Base-by-base conservation (phyloP, 768 basidiomycete genomes). In the Lactifluus pinguis region DNA sequence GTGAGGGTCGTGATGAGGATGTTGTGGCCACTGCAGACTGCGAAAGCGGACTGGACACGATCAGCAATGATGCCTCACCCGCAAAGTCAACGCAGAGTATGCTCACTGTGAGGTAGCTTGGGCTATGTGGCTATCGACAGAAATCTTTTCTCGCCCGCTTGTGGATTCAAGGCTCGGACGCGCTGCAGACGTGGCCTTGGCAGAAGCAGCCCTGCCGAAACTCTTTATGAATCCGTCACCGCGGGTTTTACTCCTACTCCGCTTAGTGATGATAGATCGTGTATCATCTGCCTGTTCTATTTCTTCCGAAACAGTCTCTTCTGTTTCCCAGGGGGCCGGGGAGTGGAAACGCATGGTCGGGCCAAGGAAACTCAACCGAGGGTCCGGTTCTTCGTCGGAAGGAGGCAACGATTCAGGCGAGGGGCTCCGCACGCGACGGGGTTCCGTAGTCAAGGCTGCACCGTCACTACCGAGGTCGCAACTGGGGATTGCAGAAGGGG, bases 331-430 rank as follows among this genome's bases (percentile, higher is more conserved):
- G 44, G 89, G 89, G 17, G 89, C 86, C 29, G 80, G 85, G 63
- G 86, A 87, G 71, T 89, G 87, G 69, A 89, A 83, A 53, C 84
- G 83, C 80, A 91, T 87, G 72, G 83, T 89, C 34, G 89, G 89
- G n/a, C 90, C 90, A 38, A 86, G 81, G 51, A 85, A 74, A 67
- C 86, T 89, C 72, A 90, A 81, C 55, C 84, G 78, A 60, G 77
- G 71, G 2, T 77, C 72, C 41, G 75, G 67, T 9, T 77, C 76
- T 41, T 80, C 75, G 53, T 79, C 77, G 49, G 75, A 76, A 45
- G 75, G 75, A 50, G 74, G 73, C 1, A 60, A 29, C 25, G 69
- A 69, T 7, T 61, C 59, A 21, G 53, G 45, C 13, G 69, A 59
- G 14, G 62, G 59, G n/a, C 65, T 61, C 39, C 68, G 65, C 42